Base-by-base conservation (phyloP, 768 basidiomycete genomes). In the Hericium alpestre region DNA sequence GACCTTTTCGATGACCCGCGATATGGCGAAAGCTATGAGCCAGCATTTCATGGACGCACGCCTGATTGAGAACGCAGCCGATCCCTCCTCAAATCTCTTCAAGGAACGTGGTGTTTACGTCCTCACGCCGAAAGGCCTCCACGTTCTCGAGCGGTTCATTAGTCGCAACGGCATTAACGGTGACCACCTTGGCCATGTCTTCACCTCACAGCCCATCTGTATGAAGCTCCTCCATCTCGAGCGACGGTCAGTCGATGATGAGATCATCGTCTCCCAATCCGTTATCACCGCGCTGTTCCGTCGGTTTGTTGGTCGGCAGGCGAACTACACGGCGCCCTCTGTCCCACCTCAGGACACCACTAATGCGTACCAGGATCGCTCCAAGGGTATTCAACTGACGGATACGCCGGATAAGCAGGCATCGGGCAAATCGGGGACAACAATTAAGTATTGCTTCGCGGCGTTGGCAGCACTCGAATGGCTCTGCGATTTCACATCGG, bases 11-110 rank as follows among this genome's bases (percentile, higher is more conserved):
- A 98, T 99, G 96, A 92, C 93, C 63, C 87, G 96, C 64, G 96
- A 99, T 48, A 98, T 99, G 90, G 96, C 96, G 61, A 98, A 97
- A 75, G 93, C 92, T 38, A 98, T 99, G 87, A 90, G 92, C 74
- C 96, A 99, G 73, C 93, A 98, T 69, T 98, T 98, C 69, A 96
- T 99, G 92, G 96, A 98, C 64, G 93, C 96, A 57, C 90, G 93
- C 62, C 79, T 98, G 60, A 93, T 98, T 62, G 94, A 97, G 73
- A 97, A 97, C 69, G 95, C 93, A 15, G 83, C 90, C 16, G 96
- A 99, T 72, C 87, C 87, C 38, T 77, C 79, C 22, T 87, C 88
- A 15, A 86, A 87, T 64, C 79, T 90, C 41, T 99, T 99, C 86
- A 97, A 97, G 74, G 96, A 99, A 65, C 87, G 96, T 54, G 95